Evolutionary conservation across 202 grass and related monocot genomes (phyloP), one percentile per base, ranked within the genome.

Genomic region (Panicum hallii): DNA sequence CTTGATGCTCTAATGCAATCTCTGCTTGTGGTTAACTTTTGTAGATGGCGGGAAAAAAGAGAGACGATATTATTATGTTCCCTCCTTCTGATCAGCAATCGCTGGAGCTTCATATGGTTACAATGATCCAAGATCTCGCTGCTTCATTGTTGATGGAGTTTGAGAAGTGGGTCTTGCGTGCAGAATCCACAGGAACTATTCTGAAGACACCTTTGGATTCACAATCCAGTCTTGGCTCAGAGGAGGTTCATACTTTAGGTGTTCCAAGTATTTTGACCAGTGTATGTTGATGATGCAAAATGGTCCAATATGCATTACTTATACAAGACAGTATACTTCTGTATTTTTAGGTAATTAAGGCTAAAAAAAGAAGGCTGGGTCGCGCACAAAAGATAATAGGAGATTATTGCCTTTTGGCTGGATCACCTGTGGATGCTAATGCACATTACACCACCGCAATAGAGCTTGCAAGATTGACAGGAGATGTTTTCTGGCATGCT

Each of bases 401-500:
- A 50, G 96, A 99, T 82, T 99, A 96, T 77, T 99, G 96, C 74
- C 83, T 99, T 78, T 74, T 99, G 84, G 96, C 96, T 60, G 96
- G 97, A 80, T 96, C 97, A 77, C 97, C 97, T 84, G 82, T 84
- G 77, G 97, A 99, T 84, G 97, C 97, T 41, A 96, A 99, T 89
- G 93, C 93, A 75, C 97, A 99, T 90, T 99, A 99, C 77, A 94
- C 97, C 30, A 99, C 91, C 9, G 82, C 97, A 74, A 99, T 99
- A 88, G 97, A 99, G 63, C 93, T 99, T 65, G 93, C 97, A 67
- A 96, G 91, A 84, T 86, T 99, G 82, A 99, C 97, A n/a, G 97
- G 97, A 75, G 97, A 99, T 92, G 91, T 99, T 73, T 99, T 99
- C 84, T 99, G 97, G 97, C 97, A 99, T 91, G 97, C 97, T 32